Percentiles rank a stretch among this genome's conserved stretches.
phyloP scores from a whole-genome alignment of 2,329 filamentous ascomycete species.

The Pochonia chlamydosporia region DNA sequence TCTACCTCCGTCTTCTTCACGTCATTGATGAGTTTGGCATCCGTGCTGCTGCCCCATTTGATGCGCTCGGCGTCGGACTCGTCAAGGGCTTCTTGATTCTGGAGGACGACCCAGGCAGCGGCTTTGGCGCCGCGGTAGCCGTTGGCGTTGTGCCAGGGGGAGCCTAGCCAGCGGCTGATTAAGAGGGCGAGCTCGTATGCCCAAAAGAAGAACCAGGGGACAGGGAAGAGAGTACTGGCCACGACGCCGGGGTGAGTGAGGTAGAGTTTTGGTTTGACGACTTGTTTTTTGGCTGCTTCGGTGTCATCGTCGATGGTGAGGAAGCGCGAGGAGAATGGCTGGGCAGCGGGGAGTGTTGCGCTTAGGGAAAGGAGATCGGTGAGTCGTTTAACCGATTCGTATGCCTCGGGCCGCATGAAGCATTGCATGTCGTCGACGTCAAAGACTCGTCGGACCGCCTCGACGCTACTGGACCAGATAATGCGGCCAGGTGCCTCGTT shows the following conservation, averaged over 20 bases:
- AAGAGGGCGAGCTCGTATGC: slow-evolving; percentile 64
- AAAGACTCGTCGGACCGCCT: slow-evolving; percentile 53
- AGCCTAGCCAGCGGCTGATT: slow-evolving; percentile 71
- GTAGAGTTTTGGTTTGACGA: slow-evolving; percentile 58
- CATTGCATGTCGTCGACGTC: slow-evolving; percentile 70
- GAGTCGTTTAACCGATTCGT: slow-evolving; percentile 82
- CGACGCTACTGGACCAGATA: slow-evolving; percentile 83
- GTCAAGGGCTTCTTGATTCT: slow-evolving; percentile 57
- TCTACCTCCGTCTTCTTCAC: slow-evolving; percentile 77
- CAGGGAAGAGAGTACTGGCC: slow-evolving; percentile 72
- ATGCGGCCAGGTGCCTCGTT: slow-evolving; percentile 55
- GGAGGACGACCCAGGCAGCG: slow-evolving; percentile 72
- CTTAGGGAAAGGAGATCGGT: slow-evolving; percentile 81
- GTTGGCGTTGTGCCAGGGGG: slow-evolving; percentile 79
- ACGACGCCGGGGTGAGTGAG: slow-evolving; percentile 83
- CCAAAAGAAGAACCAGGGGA: slow-evolving; percentile 63
- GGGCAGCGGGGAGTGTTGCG: slow-evolving; percentile 57
- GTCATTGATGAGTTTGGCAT: slow-evolving; percentile 49
- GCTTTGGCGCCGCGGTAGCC: slow-evolving; percentile 72
- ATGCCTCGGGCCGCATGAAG: slow-evolving; percentile 55
- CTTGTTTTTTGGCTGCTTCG: slow-evolving; percentile 4
- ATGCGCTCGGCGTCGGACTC: slow-evolving; percentile 44
- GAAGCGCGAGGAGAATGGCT: slow-evolving; percentile 51
- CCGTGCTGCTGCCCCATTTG: slow-evolving; percentile 82
- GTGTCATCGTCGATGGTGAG: slow-evolving; percentile 32